Evolutionary conservation across 768 basidiomycete species (phyloP).

Genomic region (Xerocomus potaroensis): DNA sequence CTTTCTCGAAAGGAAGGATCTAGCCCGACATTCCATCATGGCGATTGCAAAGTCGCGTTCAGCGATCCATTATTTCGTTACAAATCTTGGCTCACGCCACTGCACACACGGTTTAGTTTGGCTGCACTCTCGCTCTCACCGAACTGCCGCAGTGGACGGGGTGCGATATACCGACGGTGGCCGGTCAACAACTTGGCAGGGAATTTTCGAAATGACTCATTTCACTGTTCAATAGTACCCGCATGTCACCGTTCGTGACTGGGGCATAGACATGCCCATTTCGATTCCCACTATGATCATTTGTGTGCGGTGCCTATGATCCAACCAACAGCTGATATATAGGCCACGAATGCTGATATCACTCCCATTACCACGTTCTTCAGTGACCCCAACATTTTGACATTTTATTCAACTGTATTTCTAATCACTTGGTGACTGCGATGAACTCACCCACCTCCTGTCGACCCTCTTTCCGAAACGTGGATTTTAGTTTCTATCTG

Average conservation of each 20-base stretch:
- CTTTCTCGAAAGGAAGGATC: neutral
- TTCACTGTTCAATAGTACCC: too few species aligned
- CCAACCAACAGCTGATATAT: constrained; percentile 16
- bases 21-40: neutral
- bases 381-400: neutral
- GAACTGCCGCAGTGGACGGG: too few species aligned
- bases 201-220: neutral
- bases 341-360: constrained; percentile 4
- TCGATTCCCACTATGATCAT: neutral
- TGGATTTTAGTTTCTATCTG: too few species aligned
- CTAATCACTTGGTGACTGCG: neutral
- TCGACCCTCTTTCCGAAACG: neutral
- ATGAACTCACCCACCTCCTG: constrained; percentile 8
- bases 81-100: constrained; percentile 19
- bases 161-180: too few species aligned
- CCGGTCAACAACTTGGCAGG: too few species aligned
- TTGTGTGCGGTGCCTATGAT: constrained; percentile 17
- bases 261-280: neutral
- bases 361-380: constrained; percentile 1
- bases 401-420: neutral
- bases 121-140: too few species aligned
- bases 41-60: constrained; percentile 3
- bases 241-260: neutral
- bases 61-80: neutral
- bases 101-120: neutral